phyloP scores from a whole-genome alignment of 108 stramenopile species.

The Nitzschia inconspicua region DNA sequence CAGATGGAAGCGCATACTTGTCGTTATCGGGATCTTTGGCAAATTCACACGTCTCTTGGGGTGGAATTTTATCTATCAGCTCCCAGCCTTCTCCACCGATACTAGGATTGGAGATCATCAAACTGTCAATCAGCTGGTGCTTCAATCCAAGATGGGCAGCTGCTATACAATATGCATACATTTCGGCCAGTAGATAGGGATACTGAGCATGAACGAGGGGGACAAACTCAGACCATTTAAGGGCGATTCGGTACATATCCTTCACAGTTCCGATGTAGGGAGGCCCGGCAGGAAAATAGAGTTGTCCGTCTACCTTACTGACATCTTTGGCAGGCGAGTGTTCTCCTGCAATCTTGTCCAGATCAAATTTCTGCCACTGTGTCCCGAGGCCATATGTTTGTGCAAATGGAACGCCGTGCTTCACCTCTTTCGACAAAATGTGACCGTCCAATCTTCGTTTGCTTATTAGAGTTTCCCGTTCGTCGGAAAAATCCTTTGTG shows the following conservation, averaged over 20 bases:
- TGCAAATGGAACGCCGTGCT: slow-evolving; percentile 68
- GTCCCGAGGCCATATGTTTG: slow-evolving; percentile 79
- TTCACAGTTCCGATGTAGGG: slow-evolving; percentile 85
- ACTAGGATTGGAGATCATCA: slow-evolving; percentile 69
- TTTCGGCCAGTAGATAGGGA: slow-evolving; percentile 47
- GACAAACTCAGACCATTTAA: slow-evolving; percentile 65
- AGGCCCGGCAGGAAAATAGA: slow-evolving; percentile 83
- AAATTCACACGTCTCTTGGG: slow-evolving; percentile 20
- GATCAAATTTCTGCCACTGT: slow-evolving; percentile 58
- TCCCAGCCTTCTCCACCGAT: slow-evolving; percentile 76
- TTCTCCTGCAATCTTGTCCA: slow-evolving; percentile 1
- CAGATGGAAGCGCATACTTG: slow-evolving; percentile 35
- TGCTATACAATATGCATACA: slow-evolving; percentile 76
- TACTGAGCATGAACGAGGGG: slow-evolving; percentile 32
- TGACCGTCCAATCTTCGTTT: too few species aligned
- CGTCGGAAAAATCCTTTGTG: slow-evolving; percentile 50
- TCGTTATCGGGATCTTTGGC: slow-evolving; percentile 7
- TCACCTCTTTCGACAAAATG: slow-evolving; percentile 31
- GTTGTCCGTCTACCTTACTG: slow-evolving; percentile 50
- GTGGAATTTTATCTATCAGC: slow-evolving; percentile 34
- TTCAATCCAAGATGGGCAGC: slow-evolving; percentile 76
- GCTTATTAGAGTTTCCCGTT: slow-evolving; percentile 3
- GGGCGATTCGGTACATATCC: slow-evolving; percentile 78
- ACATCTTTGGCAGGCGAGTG: slow-evolving; percentile 4
- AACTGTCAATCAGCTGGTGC: slow-evolving; percentile 68